phyloP scores from a whole-genome alignment of 2,329 filamentous ascomycete genomes.

The Aspergillus brunneoviolaceus region DNA sequence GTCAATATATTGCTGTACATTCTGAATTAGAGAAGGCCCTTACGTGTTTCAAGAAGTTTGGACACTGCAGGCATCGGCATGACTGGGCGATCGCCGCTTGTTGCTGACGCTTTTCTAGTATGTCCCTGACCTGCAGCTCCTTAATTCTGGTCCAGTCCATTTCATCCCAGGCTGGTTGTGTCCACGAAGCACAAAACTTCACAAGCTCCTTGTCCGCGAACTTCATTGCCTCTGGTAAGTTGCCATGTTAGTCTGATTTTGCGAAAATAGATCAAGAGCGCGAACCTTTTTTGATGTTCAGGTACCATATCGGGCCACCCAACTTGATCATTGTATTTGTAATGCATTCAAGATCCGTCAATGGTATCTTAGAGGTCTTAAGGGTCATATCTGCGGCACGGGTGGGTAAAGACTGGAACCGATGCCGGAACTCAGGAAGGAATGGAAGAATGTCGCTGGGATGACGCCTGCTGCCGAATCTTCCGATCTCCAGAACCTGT shows the following conservation, averaged over 20 bases:
- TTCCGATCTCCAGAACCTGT: constrained; percentile 75
- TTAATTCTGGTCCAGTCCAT: constrained; percentile 78
- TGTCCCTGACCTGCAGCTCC: constrained; percentile 76
- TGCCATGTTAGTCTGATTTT: constrained; percentile 23
- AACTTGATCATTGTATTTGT: constrained; percentile 65
- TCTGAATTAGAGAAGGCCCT: constrained; percentile 39
- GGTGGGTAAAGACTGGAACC: constrained; percentile 67
- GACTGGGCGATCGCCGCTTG: constrained; percentile 63
- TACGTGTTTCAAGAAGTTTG: constrained; percentile 82
- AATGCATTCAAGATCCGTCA: constrained; percentile 80
- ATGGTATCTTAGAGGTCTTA: constrained; percentile 67
- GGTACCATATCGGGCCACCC: constrained; percentile 47
- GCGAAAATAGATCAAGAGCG: background rate
- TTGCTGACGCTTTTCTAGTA: constrained; percentile 69
- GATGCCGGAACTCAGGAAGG: constrained; percentile 65
- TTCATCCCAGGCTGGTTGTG: constrained; percentile 75
- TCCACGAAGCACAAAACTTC: constrained; percentile 72
- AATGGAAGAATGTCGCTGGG: constrained; percentile 87
- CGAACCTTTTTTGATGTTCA: constrained; percentile 53
- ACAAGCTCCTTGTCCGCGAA: constrained; percentile 68
- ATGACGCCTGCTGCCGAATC: constrained; percentile 66
- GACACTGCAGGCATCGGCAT: constrained; percentile 67
- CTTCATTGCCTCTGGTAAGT: constrained; percentile 48
- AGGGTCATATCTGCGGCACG: constrained; percentile 65
- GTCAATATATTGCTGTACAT: constrained; percentile 22